A percentile compares a stretch with the other conserved stretches of the same genome.
phyloP scores from a whole-genome alignment of 371 early-diverging fungal genomes.

The Phascolomyces articulosus region DNA sequence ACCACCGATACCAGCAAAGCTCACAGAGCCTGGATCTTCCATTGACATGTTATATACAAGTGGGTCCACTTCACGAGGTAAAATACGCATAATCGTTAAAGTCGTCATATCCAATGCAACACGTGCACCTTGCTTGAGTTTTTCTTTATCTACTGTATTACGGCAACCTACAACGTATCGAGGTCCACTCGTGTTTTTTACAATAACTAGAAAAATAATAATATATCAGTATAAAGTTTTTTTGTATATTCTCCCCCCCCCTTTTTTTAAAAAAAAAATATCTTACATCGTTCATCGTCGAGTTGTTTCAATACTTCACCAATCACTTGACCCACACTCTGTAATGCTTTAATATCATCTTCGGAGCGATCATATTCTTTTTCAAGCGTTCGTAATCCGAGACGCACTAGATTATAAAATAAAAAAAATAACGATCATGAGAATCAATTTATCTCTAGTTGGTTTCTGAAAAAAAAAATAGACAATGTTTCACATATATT shows the following conservation, averaged over 20 bases:
- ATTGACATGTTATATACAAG: constrained; percentile 99
- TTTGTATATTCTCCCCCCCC: neutral
- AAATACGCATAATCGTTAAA: constrained; percentile 98
- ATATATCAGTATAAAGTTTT: neutral
- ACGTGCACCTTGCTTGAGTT: constrained; percentile 93
- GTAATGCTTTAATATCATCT: constrained; percentile 97
- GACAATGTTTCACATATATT: too few species aligned
- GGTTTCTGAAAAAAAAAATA: too few species aligned
- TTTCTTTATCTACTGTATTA: constrained; percentile 90
- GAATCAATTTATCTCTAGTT: too few species aligned
- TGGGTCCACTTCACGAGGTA: constrained; percentile 99
- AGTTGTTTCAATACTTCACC: constrained; percentile 99
- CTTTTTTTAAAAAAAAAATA: neutral
- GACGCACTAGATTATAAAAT: constrained; percentile 69
- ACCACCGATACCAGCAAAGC: constrained; percentile 99
- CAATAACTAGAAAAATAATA: constrained; percentile 77
- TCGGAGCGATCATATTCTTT: constrained; percentile 96
- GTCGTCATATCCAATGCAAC: constrained; percentile 99
- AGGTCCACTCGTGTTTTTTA: constrained; percentile 98
- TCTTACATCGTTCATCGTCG: constrained; percentile 95
- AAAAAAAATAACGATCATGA: neutral
- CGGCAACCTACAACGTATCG: constrained; percentile 99
- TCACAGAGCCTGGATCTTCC: constrained; percentile 95
- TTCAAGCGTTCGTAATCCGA: constrained; percentile 82
- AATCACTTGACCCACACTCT: constrained; percentile 99